These are phyloP conservation scores for Phytophthora citrophthora DNA, from an alignment of 352 stramenopile species.

Conservation along the genomic window DNA sequence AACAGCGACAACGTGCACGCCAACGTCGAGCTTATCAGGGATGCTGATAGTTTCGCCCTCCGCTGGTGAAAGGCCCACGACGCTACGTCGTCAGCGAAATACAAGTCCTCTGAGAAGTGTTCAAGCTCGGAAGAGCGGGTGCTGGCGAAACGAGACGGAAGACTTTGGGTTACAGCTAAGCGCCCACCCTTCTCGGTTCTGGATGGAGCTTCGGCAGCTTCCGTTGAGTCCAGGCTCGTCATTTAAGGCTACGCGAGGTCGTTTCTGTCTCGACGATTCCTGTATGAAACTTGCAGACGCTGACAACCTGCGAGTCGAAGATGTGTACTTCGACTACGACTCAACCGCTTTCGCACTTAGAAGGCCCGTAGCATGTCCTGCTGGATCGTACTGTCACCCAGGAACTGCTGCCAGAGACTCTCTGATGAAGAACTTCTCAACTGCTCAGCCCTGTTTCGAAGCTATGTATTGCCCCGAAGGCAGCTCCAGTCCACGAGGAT, in stretches of 20 bases:
- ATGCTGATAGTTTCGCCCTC: conserved; percentile 45
- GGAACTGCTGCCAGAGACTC: conserved; percentile 81
- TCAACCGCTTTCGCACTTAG: conserved; percentile 76
- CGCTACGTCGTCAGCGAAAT: conserved; percentile 41
- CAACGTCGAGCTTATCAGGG: conserved; percentile 41
- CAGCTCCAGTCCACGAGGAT: conserved; percentile 77
- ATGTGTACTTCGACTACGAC: conserved; percentile 89
- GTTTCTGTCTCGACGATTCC: conserved; percentile 94
- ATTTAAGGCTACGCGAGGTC: conserved; percentile 85
- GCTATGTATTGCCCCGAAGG: conserved; percentile 94
- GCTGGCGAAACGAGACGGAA: conserved; percentile 95
- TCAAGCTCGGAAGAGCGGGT: conserved; percentile 84
- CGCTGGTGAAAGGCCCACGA: conserved; percentile 45
- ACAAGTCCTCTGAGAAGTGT: conserved; percentile 41
- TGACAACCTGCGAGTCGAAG: conserved; percentile 73
- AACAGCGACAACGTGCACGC: conserved; percentile 88
- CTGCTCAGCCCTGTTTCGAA: conserved; percentile 88
- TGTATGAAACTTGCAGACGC: conserved; percentile 89
- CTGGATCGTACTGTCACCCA: conserved; percentile 90
- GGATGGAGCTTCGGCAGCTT: conserved; percentile 93
- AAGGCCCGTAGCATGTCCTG: conserved; percentile 86
- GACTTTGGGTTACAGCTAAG: conserved; percentile 96
- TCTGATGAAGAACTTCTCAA: conserved; percentile 91
- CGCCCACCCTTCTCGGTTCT: conserved; percentile 85
- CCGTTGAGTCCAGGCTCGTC: conserved; percentile 82